Evolutionary conservation across 176 grass and related monocot genomes (phyloP).

Genomic region (Phyllostachys edulis): DNA sequence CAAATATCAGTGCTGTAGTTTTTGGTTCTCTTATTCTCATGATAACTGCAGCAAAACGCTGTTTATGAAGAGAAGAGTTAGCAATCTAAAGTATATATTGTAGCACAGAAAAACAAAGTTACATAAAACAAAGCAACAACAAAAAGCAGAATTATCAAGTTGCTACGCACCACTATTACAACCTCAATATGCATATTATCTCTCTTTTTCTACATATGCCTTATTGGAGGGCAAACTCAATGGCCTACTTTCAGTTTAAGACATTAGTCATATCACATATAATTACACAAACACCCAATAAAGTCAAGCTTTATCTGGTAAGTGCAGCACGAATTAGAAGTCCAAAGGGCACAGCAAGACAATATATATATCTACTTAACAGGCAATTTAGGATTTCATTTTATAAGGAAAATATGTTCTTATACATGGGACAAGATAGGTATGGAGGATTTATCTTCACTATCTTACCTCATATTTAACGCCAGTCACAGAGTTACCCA

Average conservation of each 20-base stretch:
- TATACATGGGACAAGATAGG: background rate
- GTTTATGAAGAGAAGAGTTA: constrained; percentile 33
- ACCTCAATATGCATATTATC: background rate
- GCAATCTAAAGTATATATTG: background rate
- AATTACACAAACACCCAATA: background rate
- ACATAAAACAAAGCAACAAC: background rate
- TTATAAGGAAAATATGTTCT: background rate
- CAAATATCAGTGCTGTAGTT: constrained; percentile 97
- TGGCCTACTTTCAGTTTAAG: background rate
- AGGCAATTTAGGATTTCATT: background rate
- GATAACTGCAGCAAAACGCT: constrained; percentile 99
- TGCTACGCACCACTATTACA: background rate
- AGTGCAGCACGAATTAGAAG: background rate
- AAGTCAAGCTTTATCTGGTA: background rate
- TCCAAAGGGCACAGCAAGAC: background rate
- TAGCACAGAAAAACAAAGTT: background rate
- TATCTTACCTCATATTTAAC: background rate
- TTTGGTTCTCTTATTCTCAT: constrained; percentile 99
- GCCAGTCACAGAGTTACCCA: background rate
- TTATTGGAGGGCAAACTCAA: background rate
- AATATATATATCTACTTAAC: background rate
- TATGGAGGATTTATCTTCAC: background rate
- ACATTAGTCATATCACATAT: background rate
- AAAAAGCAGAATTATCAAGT: background rate
- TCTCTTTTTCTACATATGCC: background rate